A percentile compares a stretch with the other conserved stretches of the same genome.
Evolutionary conservation across 345 rosid species (phyloP).

Genomic region (Citrus maxima): DNA sequence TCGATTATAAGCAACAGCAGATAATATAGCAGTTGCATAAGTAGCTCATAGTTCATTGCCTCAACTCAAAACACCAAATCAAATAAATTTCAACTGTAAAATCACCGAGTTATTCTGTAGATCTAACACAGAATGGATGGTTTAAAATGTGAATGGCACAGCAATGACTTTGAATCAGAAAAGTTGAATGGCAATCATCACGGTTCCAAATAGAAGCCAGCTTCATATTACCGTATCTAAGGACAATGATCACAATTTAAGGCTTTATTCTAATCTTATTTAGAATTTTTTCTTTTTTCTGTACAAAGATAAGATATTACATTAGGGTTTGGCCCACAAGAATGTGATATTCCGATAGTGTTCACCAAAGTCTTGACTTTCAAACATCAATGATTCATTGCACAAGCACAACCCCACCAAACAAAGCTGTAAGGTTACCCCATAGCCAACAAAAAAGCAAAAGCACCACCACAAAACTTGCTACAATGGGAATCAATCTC

Average conservation of each 20-base stretch:
- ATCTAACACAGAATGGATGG: neutral
- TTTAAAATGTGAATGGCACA: neutral
- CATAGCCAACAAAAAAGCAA: conserved; percentile 3
- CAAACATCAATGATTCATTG: conserved; percentile 2
- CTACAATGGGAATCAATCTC: neutral
- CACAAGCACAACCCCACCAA: conserved; percentile 1
- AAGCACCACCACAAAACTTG: conserved; percentile 22
- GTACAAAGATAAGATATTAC: neutral
- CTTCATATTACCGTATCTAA: neutral
- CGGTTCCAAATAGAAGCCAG: neutral
- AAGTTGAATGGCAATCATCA: conserved; percentile 2
- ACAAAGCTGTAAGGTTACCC: neutral
- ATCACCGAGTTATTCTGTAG: neutral
- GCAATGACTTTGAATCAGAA: neutral
- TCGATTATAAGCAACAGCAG: conserved; percentile 22
- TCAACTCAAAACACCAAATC: neutral
- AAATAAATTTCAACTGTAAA: neutral
- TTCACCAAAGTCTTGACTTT: neutral
- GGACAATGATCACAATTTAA: neutral
- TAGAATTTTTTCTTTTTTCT: neutral
- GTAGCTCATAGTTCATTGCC: neutral
- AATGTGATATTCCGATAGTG: neutral
- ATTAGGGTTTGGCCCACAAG: neutral
- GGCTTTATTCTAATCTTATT: conserved; percentile 10
- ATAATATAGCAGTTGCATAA: neutral